Base-by-base conservation (phyloP, 2,329 filamentous ascomycete species). In the Trichothecium roseum region DNA sequence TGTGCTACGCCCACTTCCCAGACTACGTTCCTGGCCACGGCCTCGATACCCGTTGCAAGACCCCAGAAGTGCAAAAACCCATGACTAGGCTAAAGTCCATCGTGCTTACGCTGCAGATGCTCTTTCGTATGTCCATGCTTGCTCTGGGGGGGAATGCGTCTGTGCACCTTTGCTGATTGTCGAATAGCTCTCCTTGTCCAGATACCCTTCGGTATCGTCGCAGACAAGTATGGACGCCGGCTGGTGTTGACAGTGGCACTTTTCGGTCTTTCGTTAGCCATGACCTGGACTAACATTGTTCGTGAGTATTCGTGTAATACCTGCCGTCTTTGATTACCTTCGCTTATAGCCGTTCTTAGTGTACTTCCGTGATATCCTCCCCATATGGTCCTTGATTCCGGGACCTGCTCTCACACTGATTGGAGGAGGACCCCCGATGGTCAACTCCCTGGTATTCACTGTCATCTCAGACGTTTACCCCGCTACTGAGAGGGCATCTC, bases 41-140 rank as follows among this genome's bases (percentile, higher is more conserved):
- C 46, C 35, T 52, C 2, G 67, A 72, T 37, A 47, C 55, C 30
- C 53, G 59, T 5, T 76, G 72, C 54, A 75, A 76, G 45, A 48
- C 51, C 3, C 47, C 56, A 1, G 50, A 55, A 3, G 67, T 78
- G 1, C 71, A 76, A 43, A 57, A 62, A 18, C 58, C 62, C 15
- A 54, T 77, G 30, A 69, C 72, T 10, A 63, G 66, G 56, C 52
- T 76, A 14, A 57, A 59, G 28, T 70, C 69, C 1, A 69, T 66
- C 59, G 45, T 54, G 30, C 42, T 52, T 15, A 61, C 65, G 2
- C 53, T 69, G 20, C 61, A 69, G 24, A 61, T 62, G 38, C 47
- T 72, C 4, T 63, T 69, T 8, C 60, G 63, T 64, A 42, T 46
- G 55, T 55, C 3, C 6, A 15, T 39, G 7, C 4, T 26, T n/a